A percentile compares a stretch with the other conserved stretches of the same genome.
phyloP scores from a whole-genome alignment of 805 yeast species.

The Ogataea philodendri region DNA sequence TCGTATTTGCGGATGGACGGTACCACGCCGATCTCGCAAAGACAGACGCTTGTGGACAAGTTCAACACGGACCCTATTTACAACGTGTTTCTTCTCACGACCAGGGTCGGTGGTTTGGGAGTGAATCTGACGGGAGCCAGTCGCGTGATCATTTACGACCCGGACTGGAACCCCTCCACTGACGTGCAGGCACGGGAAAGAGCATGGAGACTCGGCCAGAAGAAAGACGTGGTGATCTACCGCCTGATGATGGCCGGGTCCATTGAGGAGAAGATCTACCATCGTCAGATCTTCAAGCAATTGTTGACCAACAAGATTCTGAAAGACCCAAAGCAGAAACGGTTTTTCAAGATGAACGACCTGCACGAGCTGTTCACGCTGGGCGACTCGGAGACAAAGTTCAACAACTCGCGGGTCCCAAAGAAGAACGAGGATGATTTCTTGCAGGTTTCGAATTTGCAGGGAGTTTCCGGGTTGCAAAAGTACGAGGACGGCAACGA shows the following conservation, averaged over 20 bases:
- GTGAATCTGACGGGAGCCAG: conserved; percentile 94
- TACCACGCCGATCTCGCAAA: conserved; percentile 68
- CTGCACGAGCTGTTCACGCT: conserved; percentile 84
- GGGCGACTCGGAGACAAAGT: conserved; percentile 67
- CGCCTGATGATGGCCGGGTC: conserved; percentile 92
- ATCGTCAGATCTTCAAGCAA: conserved; percentile 94
- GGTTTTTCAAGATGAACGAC: conserved; percentile 91
- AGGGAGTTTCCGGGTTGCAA: conserved; percentile 74
- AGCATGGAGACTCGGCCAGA: conserved; percentile 97
- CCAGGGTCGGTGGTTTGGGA: conserved; percentile 95
- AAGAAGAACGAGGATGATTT: conserved; percentile 59
- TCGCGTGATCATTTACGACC: conserved; percentile 89
- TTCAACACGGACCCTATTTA: conserved; percentile 64
- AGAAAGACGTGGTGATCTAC: conserved; percentile 85
- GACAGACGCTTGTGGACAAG: conserved; percentile 78
- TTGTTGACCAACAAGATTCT: conserved; percentile 88
- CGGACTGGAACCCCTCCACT: conserved; percentile 98
- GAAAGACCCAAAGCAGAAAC: conserved; percentile 90
- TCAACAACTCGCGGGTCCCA: conserved; percentile 54
- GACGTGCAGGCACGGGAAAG: conserved; percentile 96
- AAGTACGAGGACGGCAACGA: conserved; percentile 53
- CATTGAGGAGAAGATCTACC: conserved; percentile 95
- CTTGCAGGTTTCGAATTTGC: conserved; percentile 55
- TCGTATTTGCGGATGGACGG: conserved; percentile 90
- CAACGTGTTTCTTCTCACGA: conserved; percentile 76